Percentiles rank a stretch among this genome's conserved stretches.
Evolutionary conservation across 179 eudicot genomes (phyloP).

Genomic region (Sideroxylon spinosum): DNA sequence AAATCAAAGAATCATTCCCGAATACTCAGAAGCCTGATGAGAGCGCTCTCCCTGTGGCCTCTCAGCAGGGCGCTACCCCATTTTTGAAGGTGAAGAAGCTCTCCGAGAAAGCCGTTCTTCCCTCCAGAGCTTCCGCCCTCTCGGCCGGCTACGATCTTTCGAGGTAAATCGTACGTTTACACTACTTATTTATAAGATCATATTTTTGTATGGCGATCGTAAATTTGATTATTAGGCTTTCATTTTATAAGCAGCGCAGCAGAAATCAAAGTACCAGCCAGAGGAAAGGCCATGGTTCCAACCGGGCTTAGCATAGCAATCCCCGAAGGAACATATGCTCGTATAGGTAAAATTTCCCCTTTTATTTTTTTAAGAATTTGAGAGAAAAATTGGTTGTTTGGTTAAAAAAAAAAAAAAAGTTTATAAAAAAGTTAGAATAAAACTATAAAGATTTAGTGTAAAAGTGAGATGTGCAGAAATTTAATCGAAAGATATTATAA

Average conservation of each 20-base stretch:
- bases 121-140: slow-evolving; percentile 55
- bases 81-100: slow-evolving; percentile 58
- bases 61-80: not conserved
- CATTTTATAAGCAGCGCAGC: slow-evolving; percentile 38
- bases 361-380: no score
- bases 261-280: slow-evolving; percentile 65
- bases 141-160: slow-evolving; percentile 84
- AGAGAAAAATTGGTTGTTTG: no score
- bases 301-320: slow-evolving; percentile 81
- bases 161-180: slow-evolving; percentile 30
- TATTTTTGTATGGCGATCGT: not conserved
- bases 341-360: slow-evolving; percentile 44
- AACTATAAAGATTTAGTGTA: no score
- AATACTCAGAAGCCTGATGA: slow-evolving; percentile 40
- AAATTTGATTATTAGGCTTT: not conserved
- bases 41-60: slow-evolving; percentile 21
- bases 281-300: slow-evolving; percentile 82
- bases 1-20: slow-evolving; percentile 32
- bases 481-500: no score
- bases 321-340: slow-evolving; percentile 85
- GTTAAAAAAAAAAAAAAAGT: no score
- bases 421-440: no score
- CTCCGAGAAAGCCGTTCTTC: slow-evolving; percentile 66
- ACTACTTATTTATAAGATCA: no score
- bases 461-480: no score